Evolutionary conservation across 108 stramenopile species (phyloP), one percentile per base, ranked within the genome.

Genomic region (Aurantiochytrium sp.): DNA sequence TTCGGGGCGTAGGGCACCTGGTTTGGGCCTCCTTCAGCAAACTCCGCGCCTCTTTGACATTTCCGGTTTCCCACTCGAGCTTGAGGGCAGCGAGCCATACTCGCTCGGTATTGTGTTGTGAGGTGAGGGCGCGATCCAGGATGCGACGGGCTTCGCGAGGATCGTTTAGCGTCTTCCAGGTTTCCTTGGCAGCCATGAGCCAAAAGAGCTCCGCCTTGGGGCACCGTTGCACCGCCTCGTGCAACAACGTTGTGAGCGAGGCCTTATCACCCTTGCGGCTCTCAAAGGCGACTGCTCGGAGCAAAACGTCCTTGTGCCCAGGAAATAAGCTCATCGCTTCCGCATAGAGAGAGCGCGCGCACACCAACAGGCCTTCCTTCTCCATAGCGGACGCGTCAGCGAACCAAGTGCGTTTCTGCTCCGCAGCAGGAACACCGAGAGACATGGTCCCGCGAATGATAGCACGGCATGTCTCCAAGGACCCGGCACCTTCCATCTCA

Each of bases 1-100:
- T 97, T 57, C 96, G 91, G 6, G 92, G 95, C 4, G 97, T 94
- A 18, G 96, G 94, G 10, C 96, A 96, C 58, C 94, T 89, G 87
- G 96, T 95, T 58, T 97, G 93, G 2, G 98, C 99, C 60, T 95
- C 90, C 60, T 90, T 88, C 55, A 99, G 92, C 76, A 99, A 88
- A 28, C 94, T 94, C 44, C 97, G 94, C 5, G 99, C 99, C 21
- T 96, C 92, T 53, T 96, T 96, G 43, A 93, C 90, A 91, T 96
- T 97, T 59, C 96, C 97, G 57, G 95, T 97, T 92, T 98, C 98
- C 97, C 97, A 97, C 93, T 99, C 99, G 21, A 99, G 92, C 88
- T 98, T 98, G 44, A 97, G 94, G 12, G 97, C 98, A 4, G 99
- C 99, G 58, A 99, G 91, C 98, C 97, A 98, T 43, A 99, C 95